phyloP scores from a whole-genome alignment of 2,329 filamentous ascomycete genomes.

The Diaporthe aspalathi region DNA sequence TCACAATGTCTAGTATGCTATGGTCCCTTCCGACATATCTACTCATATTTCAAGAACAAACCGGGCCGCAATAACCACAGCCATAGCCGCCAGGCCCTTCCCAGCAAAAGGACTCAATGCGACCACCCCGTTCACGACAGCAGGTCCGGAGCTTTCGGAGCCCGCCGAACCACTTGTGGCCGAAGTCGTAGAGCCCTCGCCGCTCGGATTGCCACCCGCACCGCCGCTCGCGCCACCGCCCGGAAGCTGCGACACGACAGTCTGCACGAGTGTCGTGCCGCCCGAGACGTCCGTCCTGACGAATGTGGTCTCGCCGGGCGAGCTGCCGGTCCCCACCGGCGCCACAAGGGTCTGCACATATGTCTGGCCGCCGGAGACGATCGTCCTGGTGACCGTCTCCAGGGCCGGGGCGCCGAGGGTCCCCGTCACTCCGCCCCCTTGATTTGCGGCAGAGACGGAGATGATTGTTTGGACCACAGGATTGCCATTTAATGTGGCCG shows the following conservation, averaged over 20 bases:
- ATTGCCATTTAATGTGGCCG: background rate
- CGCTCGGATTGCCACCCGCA: background rate
- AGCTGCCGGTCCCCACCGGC: background rate
- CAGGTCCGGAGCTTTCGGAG: background rate
- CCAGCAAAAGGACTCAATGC: background rate
- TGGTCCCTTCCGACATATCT: background rate
- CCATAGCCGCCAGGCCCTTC: background rate
- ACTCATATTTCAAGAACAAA: background rate
- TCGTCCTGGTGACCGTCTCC: background rate
- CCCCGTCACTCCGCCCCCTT: background rate
- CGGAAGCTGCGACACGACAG: conserved; percentile 1
- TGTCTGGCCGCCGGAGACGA: conserved; percentile 16
- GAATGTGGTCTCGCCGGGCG: background rate
- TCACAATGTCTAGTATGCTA: background rate
- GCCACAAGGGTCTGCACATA: conserved; percentile 3
- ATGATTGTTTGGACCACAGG: conserved; percentile 5
- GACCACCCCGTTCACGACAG: background rate
- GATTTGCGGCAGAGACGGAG: background rate
- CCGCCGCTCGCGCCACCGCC: background rate
- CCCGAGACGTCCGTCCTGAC: conserved; percentile 11
- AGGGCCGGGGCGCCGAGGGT: background rate
- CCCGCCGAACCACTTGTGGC: background rate
- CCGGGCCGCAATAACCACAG: background rate
- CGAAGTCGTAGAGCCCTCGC: background rate
- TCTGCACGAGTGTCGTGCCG: conserved; percentile 9